Conservation (phyloP, 352 stramenopile genomes). For the Peronosclerospora sorghi region DNA sequence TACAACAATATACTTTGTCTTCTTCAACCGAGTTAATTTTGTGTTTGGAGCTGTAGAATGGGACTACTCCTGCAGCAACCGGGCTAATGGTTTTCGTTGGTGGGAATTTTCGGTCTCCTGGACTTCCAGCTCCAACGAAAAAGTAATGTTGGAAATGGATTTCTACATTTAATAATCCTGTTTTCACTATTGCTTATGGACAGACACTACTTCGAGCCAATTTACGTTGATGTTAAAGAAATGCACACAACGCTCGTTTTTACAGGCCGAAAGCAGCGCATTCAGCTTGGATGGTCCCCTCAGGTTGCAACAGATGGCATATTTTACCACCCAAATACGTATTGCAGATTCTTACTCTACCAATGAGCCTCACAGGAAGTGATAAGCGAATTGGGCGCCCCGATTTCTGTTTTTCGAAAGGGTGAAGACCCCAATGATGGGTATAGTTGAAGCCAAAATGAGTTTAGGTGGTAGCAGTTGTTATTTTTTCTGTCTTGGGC, state of each 20-base stretch:
- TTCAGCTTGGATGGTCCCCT: constrained; percentile 67
- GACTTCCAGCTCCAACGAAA: constrained; percentile 31
- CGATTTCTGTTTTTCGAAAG: constrained; percentile 71
- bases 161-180: neutral
- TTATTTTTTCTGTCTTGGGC: neutral
- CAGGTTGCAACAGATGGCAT: constrained; percentile 30
- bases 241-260: constrained; percentile 36
- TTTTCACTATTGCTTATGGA: constrained; percentile 1
- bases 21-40: neutral
- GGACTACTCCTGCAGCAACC: constrained; percentile 55
- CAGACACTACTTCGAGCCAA: constrained; percentile 70
- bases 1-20: neutral
- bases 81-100: constrained; percentile 61
- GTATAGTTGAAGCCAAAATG: constrained; percentile 15
- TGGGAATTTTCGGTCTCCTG: constrained; percentile 27
- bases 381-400: constrained; percentile 62
- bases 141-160: constrained; percentile 16
- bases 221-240: constrained; percentile 41
- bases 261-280: constrained; percentile 45
- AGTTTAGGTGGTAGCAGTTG: neutral
- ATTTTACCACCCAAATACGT: neutral
- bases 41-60: constrained; percentile 33
- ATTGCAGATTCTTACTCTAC: neutral
- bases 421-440: constrained; percentile 57
- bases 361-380: constrained; percentile 34